Conservation (phyloP, 2,329 filamentous ascomycete species). For the Bipolaris victoriae region DNA sequence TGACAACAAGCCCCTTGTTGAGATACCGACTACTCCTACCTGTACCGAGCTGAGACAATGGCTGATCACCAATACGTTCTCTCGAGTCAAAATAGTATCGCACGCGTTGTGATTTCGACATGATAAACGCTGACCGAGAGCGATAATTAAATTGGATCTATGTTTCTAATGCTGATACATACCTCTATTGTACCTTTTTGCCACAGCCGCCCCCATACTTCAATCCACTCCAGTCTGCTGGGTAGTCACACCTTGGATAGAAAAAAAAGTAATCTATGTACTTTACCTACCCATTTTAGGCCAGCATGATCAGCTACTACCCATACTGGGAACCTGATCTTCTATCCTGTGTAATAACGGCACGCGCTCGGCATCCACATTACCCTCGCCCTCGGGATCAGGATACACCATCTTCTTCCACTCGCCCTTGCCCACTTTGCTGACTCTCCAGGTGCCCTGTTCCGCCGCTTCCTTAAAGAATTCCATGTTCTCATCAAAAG, state of each 20-base stretch:
- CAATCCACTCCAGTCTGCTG: background rate
- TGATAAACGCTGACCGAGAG: background rate
- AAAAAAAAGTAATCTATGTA: background rate
- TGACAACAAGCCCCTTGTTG: background rate
- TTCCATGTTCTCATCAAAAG: conserved; percentile 65
- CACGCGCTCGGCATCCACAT: conserved; percentile 52
- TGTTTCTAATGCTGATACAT: background rate
- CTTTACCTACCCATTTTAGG: background rate
- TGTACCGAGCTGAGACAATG: background rate
- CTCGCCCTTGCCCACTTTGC: conserved; percentile 59
- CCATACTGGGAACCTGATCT: conserved; percentile 50
- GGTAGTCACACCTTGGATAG: background rate
- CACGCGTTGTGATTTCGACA: conserved; percentile 2
- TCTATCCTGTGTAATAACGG: conserved; percentile 53
- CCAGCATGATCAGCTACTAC: conserved; percentile 14
- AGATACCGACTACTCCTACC: background rate
- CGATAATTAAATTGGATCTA: background rate
- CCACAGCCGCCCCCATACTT: background rate
- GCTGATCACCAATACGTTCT: too few species aligned
- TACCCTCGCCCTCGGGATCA: conserved; percentile 41
- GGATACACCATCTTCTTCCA: conserved; percentile 55
- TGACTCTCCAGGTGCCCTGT: conserved; percentile 60
- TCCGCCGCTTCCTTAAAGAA: conserved; percentile 63
- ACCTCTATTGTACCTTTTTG: background rate
- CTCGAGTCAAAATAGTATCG: background rate